Percentiles rank a stretch among this genome's conserved stretches.
Evolutionary conservation across 1,284 basidiomycete species (phyloP).

Genomic region (Sphagnurus paluster): DNA sequence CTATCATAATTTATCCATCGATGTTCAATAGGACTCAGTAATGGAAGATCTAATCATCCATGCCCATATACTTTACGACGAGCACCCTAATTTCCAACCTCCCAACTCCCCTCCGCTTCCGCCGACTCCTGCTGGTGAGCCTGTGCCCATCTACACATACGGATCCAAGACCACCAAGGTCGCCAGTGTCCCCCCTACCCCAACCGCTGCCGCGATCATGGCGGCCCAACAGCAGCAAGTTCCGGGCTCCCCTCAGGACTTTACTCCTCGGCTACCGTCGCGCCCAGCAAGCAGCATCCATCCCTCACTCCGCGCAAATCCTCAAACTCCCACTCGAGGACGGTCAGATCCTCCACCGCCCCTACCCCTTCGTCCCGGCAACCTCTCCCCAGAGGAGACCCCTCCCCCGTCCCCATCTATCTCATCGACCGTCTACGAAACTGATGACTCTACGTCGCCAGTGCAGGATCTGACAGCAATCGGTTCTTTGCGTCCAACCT

Average conservation of each 20-base stretch:
- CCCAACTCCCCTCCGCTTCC: slow-evolving; percentile 63
- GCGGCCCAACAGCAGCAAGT: slow-evolving; percentile 4
- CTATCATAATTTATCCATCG: slow-evolving; percentile 11
- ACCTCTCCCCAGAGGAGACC: slow-evolving; percentile 7
- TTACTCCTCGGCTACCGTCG: slow-evolving; percentile 66
- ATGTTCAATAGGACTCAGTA: slow-evolving; percentile 65
- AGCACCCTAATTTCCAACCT: slow-evolving; percentile 33
- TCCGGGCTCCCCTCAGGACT: slow-evolving; percentile 53
- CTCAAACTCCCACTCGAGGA: slow-evolving; percentile 38
- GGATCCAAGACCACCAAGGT: slow-evolving; percentile 69
- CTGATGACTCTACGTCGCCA: slow-evolving; percentile 23
- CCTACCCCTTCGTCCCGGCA: slow-evolving; percentile 9
- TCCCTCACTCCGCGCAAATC: slow-evolving; percentile 59
- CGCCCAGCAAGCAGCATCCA: slow-evolving; percentile 76
- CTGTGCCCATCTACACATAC: slow-evolving; percentile 54
- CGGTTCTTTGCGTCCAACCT: background rate
- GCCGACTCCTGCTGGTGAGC: slow-evolving; percentile 62
- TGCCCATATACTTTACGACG: slow-evolving; percentile 62
- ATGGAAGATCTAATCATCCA: slow-evolving; percentile 87
- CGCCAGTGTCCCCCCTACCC: slow-evolving; percentile 41
- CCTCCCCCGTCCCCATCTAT: slow-evolving; percentile 32
- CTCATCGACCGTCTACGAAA: slow-evolving; percentile 25
- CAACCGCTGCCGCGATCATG: slow-evolving; percentile 27
- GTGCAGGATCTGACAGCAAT: slow-evolving; percentile 9
- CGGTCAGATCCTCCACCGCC: slow-evolving; percentile 15